These are phyloP conservation scores for Pachyrhizus erosus DNA, from an alignment of 306 rosid genomes.

Conservation along the genomic window DNA sequence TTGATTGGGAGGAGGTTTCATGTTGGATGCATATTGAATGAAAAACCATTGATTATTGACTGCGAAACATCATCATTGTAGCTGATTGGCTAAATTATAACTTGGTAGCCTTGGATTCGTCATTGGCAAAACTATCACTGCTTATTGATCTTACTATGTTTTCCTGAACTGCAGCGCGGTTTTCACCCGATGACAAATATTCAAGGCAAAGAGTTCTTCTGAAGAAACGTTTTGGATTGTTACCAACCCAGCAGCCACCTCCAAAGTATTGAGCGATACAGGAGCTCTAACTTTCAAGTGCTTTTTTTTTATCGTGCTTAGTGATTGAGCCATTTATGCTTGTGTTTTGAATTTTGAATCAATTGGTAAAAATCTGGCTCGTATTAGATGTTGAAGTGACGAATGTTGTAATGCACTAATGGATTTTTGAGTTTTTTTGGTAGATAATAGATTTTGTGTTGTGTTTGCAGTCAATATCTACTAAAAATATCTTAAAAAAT, in stretches of 20 bases:
- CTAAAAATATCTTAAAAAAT: neutral
- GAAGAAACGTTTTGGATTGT: constrained; percentile 91
- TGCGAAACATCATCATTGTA: too few relatives aligned
- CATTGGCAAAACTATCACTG: too few relatives aligned
- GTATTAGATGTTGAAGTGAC: constrained; percentile 13
- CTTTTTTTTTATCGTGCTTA: too few relatives aligned
- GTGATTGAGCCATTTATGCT: neutral
- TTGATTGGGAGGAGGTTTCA: too few relatives aligned
- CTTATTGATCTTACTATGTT: too few relatives aligned
- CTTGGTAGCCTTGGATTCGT: too few relatives aligned
- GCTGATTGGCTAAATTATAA: too few relatives aligned
- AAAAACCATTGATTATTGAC: too few relatives aligned
- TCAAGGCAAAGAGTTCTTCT: constrained; percentile 82
- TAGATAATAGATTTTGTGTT: constrained; percentile 18
- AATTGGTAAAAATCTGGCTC: neutral
- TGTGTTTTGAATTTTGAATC: constrained; percentile 12
- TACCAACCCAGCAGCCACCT: constrained; percentile 87
- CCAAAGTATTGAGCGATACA: constrained; percentile 60
- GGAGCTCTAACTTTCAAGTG: neutral
- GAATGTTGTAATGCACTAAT: neutral
- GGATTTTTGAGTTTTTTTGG: too few relatives aligned
- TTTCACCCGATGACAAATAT: constrained; percentile 89
- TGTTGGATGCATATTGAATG: too few relatives aligned
- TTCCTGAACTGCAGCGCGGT: constrained; percentile 75
- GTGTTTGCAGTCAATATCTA: constrained; percentile 11